These are phyloP conservation scores for Lipomyces yamadae DNA, from an alignment of 805 yeast genomes.

Conservation along the genomic window DNA sequence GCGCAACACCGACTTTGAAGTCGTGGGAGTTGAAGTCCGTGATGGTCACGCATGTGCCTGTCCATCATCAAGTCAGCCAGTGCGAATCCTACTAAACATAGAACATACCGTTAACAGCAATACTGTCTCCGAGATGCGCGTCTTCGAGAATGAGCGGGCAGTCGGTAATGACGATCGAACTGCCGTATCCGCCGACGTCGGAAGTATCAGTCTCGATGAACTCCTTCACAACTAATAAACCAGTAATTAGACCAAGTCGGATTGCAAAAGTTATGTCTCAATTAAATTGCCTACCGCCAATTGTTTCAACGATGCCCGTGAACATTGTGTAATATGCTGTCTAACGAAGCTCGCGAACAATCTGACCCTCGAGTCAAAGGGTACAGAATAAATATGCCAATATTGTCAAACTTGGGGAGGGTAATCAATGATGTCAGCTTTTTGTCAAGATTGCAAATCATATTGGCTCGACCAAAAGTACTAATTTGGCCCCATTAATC, in stretches of 20 bases:
- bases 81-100: background rate
- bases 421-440: too few species aligned
- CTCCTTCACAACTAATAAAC: constrained; percentile 50
- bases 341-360: background rate
- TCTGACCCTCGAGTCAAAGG: too few species aligned
- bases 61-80: background rate
- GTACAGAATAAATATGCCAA: too few species aligned
- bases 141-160: constrained; percentile 70
- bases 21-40: constrained; percentile 66
- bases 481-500: too few species aligned
- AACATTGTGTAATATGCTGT: constrained; percentile 61
- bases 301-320: constrained; percentile 88
- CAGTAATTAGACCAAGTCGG: constrained; percentile 42
- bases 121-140: constrained; percentile 92
- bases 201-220: constrained; percentile 54
- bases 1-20: constrained; percentile 91
- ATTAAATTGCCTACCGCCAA: constrained; percentile 57
- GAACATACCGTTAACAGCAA: constrained; percentile 73
- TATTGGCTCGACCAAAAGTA: too few species aligned
- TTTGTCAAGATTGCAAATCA: too few species aligned
- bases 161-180: constrained; percentile 66
- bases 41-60: constrained; percentile 80
- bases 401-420: too few species aligned
- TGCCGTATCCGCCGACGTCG: constrained; percentile 72
- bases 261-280: constrained; percentile 30